Base-by-base conservation (phyloP, 805 yeast genomes). In the Jamesozyma jinghongensis region DNA sequence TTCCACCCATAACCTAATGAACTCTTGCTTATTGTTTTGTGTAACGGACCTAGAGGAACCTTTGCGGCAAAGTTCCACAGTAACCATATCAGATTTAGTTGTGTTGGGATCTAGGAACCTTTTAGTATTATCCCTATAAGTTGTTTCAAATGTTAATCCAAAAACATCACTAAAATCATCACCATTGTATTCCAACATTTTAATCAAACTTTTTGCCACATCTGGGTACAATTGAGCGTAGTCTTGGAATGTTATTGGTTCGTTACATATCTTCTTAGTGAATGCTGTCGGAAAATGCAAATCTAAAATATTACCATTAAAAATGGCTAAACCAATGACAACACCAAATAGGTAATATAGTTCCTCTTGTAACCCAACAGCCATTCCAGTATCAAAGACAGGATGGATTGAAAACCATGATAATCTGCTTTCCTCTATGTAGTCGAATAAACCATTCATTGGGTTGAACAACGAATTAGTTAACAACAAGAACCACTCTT, bases 401-500 rank as follows among this genome's bases (percentile, higher is more conserved):
- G 77, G 70, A 5, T 65, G 55, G 4, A 75, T 59, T 14, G 76
- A 66, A 60, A 90, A 88, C 95, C 97, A 92, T 38, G 81, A 71
- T 30, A 71, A 67, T 37, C 76, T 69, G 8, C 94, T 82, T 45
- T 79, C 86, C 17, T 79, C 83, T 33, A 78, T 74, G 48, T 75
- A 74, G 7, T 64, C 55, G 45, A 92, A 79, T 59, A 87, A 68
- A 0, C 85, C 86, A 26, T 77, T 74, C 36, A 68, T 66, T 2
- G 87, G 82, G 52, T 73, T 74, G 55, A 88, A 83, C 2, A 90
- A 59, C 19, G 81, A 80, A 43, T 74, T 74, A 1, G 84, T 78
- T 31, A 92, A 65, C 31, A 88, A 62, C 36, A 77, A 67, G 59
- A 92, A 88, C 98, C 98, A 90, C 54, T 90, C 98, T 54, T 87